Evolutionary conservation across 345 rosid species (phyloP), one percentile per base, ranked within the genome.

Genomic region (Ricinus communis): DNA sequence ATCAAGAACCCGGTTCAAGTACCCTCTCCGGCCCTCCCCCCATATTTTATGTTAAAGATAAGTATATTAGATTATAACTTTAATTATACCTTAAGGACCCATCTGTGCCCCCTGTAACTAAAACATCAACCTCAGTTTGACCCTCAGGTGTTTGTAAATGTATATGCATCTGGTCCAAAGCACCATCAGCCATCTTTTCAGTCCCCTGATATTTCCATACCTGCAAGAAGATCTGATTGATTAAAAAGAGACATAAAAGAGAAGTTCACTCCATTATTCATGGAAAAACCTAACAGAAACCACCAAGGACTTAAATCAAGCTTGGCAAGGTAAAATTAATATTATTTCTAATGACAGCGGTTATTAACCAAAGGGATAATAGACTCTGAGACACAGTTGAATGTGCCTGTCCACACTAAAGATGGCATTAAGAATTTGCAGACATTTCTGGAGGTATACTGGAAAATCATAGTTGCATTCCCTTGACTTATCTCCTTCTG

Each of bases 1-100:
- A 33, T 33, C 2, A 33, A 33, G 38, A 33, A 33, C 38, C 38
- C 2, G 6, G 38, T 33, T 33, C 38, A 33, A 33, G 4, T 33
- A 6, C 6, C 38, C 38, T 6, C 38, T 33, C 38, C 38, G 4
- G n/a, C n/a, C n/a, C n/a, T n/a, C n/a, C n/a, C n/a, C n/a, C n/a
- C 47, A 43, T 12, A 43, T 43, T 43, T 43, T 43, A 8, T 19
- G 28, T 47, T 27, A 21, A n/a, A 46, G 53, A 56, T 30, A 76
- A 72, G 36, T 12, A 56, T 57, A 52, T 22, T 12, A 77, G 30
- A 61, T 57, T 51, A 38, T 49, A 71, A 57, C 63, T 52, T 51
- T 19, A 68, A 65, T 68, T 62, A 68, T 81, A 91, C 97, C 97
- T 91, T 66, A 91, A 73, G 28, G 74, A 80, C 65, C 94, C 89